Evolutionary conservation across 352 stramenopile genomes (phyloP).

Genomic region (Globisporangium middletonii): DNA sequence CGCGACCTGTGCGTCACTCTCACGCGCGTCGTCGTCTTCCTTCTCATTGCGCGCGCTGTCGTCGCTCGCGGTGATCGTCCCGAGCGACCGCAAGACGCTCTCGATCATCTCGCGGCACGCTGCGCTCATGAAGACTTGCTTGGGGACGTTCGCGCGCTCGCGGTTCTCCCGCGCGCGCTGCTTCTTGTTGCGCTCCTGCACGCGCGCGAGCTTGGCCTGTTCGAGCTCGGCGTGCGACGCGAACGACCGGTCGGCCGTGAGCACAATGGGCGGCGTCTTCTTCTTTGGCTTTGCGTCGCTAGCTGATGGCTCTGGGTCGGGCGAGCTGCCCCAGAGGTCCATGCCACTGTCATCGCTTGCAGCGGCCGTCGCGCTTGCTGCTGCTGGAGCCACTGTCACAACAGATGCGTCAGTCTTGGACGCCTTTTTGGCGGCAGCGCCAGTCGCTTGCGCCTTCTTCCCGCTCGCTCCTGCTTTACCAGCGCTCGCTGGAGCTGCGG

Average conservation of each 20-base stretch:
- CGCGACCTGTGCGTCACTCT: constrained; percentile 17
- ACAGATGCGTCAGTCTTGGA: background rate
- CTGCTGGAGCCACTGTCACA: background rate
- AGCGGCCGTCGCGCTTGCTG: background rate
- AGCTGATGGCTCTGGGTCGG: background rate
- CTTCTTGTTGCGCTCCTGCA: constrained; percentile 66
- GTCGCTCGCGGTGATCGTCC: constrained; percentile 14
- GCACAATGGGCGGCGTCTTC: constrained; percentile 19
- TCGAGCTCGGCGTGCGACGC: constrained; percentile 70
- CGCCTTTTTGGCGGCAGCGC: background rate
- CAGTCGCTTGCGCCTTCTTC: too few species aligned
- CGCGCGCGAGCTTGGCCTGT: constrained; percentile 39
- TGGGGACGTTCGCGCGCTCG: constrained; percentile 86
- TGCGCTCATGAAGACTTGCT: constrained; percentile 89
- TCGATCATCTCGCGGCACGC: constrained; percentile 86
- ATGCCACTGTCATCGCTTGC: constrained; percentile 12
- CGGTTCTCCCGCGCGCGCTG: constrained; percentile 87
- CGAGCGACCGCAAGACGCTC: constrained; percentile 54
- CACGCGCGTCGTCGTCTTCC: constrained; percentile 7
- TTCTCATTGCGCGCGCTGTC: constrained; percentile 11
- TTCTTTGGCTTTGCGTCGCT: constrained; percentile 1
- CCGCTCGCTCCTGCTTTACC: background rate
- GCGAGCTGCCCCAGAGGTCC: constrained; percentile 36
- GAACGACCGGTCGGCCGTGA: constrained; percentile 74
- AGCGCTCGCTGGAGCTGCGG: background rate